These are phyloP conservation scores for Sordaria brevicollis DNA, from an alignment of 495 filamentous ascomycete genomes.

Conservation along the genomic window DNA sequence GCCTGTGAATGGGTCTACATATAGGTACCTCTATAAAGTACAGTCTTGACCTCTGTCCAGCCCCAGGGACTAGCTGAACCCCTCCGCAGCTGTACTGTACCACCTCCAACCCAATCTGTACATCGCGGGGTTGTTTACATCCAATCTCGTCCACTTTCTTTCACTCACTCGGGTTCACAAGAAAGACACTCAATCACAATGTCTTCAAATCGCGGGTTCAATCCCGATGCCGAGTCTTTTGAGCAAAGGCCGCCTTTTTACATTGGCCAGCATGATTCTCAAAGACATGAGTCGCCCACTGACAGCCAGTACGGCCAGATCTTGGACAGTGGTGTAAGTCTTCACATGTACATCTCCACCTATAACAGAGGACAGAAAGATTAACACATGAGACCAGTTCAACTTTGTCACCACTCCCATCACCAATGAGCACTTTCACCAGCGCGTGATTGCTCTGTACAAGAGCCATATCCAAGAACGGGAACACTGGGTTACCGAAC, in stretches of 20 bases:
- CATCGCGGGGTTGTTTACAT: not conserved
- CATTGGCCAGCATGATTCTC: constrained; percentile 75
- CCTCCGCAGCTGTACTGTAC: not conserved
- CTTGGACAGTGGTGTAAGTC: constrained; percentile 51
- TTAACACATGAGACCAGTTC: constrained; percentile 51
- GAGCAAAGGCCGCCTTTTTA: constrained; percentile 53
- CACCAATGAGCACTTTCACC: constrained; percentile 73
- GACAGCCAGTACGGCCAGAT: constrained; percentile 55
- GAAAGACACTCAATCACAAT: constrained; percentile 2
- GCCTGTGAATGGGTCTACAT: not conserved
- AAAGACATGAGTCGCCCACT: constrained; percentile 49
- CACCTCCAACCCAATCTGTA: not conserved
- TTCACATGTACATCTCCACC: not conserved
- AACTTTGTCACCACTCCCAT: constrained; percentile 85
- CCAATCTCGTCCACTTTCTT: not conserved
- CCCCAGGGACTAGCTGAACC: not conserved
- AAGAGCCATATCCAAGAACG: constrained; percentile 41
- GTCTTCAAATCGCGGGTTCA: constrained; percentile 15
- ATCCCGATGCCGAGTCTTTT: constrained; percentile 41
- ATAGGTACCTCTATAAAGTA: not conserved
- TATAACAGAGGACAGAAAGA: constrained; percentile 3
- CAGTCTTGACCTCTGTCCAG: not conserved
- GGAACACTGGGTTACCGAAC: constrained; percentile 13
- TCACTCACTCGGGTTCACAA: not conserved
- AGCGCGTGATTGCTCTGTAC: constrained; percentile 56